Evolutionary conservation across 2,329 filamentous ascomycete species (phyloP), one percentile per base, ranked within the genome.

Genomic region (Neoascochyta sp.): DNA sequence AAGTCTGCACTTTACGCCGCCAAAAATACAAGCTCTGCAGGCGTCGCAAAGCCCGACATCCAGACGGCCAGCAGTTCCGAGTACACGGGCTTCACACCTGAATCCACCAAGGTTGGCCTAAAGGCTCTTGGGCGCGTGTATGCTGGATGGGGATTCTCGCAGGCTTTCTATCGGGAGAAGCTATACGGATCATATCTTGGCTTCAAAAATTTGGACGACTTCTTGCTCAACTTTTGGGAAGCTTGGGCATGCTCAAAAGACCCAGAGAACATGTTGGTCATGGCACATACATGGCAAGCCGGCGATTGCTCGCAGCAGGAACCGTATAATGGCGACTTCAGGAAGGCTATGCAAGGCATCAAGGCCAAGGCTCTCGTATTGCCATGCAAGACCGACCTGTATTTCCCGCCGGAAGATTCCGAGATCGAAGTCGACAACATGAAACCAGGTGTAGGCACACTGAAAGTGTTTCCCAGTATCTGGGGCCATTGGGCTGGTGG

Each of bases 321-420:
- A 32, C 80, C 77, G 3, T 88, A 84, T 42, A 73, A 80, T 36
- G 79, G 76, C 1, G 64, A 83, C 40, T 82, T 87, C 41, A 71
- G 73, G 36, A 71, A 73, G 30, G 62, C 62, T 4, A 63, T 90
- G 75, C 67, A 70, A 25, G 72, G 68, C 3, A 87, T 90, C 59
- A 83, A 81, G 54, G 80, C 83, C 1, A 85, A 79, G 47, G 79
- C 76, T 0, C 62, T 90, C 22, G 80, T 90, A 3, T 59, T 89
- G 9, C 85, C 86, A 0, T 65, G 70, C 13, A 78, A 83, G 54
- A 88, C 83, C 0, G 86, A 90, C 53, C 68, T 90, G 4, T 90
- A 90, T 54, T 90, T 92, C 44, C 82, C 85, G 69, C 83, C 83
- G 0, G 84, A 89, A 48, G 86, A 89, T 44, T 87, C 82, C 0